These are phyloP conservation scores for Hypericum androsaemum DNA, from an alignment of 345 rosid genomes.

Conservation along the genomic window DNA sequence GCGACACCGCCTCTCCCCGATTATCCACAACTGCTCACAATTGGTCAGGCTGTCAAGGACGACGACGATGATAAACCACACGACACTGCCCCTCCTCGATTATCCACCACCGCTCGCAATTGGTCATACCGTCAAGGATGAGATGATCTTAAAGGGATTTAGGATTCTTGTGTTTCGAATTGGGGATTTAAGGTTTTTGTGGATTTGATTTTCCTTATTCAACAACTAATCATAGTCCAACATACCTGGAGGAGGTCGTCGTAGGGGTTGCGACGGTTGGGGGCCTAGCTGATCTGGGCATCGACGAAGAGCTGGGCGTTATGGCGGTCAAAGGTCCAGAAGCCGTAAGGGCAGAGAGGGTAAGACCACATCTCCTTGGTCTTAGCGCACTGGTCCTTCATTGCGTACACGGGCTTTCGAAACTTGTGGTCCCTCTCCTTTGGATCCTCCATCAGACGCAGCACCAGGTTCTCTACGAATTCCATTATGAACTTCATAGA, in stretches of 20 bases:
- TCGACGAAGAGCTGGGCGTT: constrained; percentile 91
- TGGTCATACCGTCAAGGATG: too few species aligned
- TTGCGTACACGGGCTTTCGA: constrained; percentile 59
- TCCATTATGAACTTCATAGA: constrained; percentile 91
- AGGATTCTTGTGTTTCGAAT: too few species aligned
- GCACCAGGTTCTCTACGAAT: constrained; percentile 74
- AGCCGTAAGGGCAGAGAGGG: constrained; percentile 93
- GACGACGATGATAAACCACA: too few species aligned
- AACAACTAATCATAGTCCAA: too few species aligned
- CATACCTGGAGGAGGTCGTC: constrained; percentile 77
- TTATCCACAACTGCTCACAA: too few species aligned
- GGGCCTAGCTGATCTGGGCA: constrained; percentile 91
- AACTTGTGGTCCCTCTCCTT: constrained; percentile 77
- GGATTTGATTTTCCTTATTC: too few species aligned
- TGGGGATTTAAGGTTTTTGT: too few species aligned
- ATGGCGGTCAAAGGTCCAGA: constrained; percentile 94
- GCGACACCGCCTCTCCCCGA: too few species aligned
- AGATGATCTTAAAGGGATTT: too few species aligned
- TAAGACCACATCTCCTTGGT: constrained; percentile 97
- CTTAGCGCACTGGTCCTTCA: constrained; percentile 69
- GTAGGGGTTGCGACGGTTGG: constrained; percentile 88
- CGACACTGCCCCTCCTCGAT: too few species aligned
- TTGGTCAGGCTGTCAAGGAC: too few species aligned
- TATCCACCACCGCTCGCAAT: too few species aligned
- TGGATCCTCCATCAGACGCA: constrained; percentile 95